A percentile compares a stretch with the other conserved stretches of the same genome.
phyloP scores from a whole-genome alignment of 805 yeast species.

The Hagleromyces aurorensis region DNA sequence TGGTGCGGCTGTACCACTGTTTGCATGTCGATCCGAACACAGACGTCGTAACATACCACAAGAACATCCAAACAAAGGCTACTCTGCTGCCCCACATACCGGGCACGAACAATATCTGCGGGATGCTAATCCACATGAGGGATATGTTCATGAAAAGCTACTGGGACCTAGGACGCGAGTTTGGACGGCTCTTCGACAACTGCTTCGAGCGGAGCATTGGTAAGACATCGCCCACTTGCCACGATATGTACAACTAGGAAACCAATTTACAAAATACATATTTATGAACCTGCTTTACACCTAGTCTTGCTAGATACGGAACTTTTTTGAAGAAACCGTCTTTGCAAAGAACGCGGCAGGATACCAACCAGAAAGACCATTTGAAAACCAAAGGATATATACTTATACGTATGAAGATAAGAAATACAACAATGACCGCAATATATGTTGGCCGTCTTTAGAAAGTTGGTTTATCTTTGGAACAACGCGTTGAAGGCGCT shows the following conservation, averaged over 20 bases:
- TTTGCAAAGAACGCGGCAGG: too few species aligned
- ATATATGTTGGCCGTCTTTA: too few species aligned
- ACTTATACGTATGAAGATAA: too few species aligned
- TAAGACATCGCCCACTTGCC: constrained; percentile 37
- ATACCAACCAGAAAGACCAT: too few species aligned
- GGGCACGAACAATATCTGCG: constrained; percentile 44
- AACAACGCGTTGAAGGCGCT: too few species aligned
- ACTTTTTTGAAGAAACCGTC: too few species aligned
- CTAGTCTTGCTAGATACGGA: too few species aligned
- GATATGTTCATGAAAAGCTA: constrained; percentile 35
- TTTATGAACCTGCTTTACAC: too few species aligned
- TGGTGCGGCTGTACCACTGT: constrained; percentile 39
- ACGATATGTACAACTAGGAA: constrained; percentile 50
- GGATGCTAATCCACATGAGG: constrained; percentile 43
- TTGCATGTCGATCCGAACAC: constrained; percentile 28
- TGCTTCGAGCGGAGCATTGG: constrained; percentile 52
- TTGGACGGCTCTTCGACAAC: constrained; percentile 43
- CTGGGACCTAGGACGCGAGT: constrained; percentile 54
- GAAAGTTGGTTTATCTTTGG: too few species aligned
- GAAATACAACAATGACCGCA: too few species aligned
- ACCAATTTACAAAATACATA: too few species aligned
- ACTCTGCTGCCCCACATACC: constrained; percentile 33
- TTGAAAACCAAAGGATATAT: too few species aligned
- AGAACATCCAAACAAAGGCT: constrained; percentile 36
- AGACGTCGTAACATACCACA: constrained; percentile 35